Evolutionary conservation across 1,139 yeast genomes (phyloP).

Genomic region (Spathaspora sp.): DNA sequence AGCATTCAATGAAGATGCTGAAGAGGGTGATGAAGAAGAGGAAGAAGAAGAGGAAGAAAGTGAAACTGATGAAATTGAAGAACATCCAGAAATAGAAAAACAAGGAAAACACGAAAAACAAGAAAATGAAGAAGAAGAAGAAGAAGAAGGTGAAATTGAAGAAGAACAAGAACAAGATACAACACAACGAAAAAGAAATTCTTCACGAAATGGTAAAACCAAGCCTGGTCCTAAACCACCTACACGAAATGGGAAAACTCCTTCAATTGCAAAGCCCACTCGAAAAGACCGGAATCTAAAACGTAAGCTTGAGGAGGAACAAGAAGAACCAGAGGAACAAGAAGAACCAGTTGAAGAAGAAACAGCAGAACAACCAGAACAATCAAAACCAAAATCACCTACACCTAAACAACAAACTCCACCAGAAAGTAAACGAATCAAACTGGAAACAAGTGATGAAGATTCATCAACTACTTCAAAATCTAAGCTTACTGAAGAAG

Average conservation of each 20-base stretch:
- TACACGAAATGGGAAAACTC: constrained; percentile 1
- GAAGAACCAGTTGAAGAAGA: constrained; percentile 8
- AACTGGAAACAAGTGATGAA: constrained; percentile 13
- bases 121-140: constrained; percentile 13
- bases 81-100: constrained; percentile 16
- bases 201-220: constrained; percentile 9
- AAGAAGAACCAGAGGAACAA: constrained; percentile 9
- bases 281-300: constrained; percentile 5
- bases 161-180: constrained; percentile 5
- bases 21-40: constrained; percentile 28
- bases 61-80: constrained; percentile 20
- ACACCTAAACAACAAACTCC: constrained; percentile 3
- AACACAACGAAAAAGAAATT: not conserved
- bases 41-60: constrained; percentile 29
- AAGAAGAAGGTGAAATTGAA: constrained; percentile 10
- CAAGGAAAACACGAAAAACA: constrained; percentile 4
- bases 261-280: constrained; percentile 4
- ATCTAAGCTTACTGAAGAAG: constrained; percentile 28
- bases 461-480: constrained; percentile 11
- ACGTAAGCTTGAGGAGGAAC: constrained; percentile 7
- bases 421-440: constrained; percentile 9
- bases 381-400: constrained; percentile 11
- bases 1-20: constrained; percentile 26
- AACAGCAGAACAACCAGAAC: constrained; percentile 15
- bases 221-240: constrained; percentile 5